A percentile compares a stretch with the other conserved stretches of the same genome.
Evolutionary conservation across 1,139 yeast genomes (phyloP).

Genomic region (Geotrichum histeridarum): DNA sequence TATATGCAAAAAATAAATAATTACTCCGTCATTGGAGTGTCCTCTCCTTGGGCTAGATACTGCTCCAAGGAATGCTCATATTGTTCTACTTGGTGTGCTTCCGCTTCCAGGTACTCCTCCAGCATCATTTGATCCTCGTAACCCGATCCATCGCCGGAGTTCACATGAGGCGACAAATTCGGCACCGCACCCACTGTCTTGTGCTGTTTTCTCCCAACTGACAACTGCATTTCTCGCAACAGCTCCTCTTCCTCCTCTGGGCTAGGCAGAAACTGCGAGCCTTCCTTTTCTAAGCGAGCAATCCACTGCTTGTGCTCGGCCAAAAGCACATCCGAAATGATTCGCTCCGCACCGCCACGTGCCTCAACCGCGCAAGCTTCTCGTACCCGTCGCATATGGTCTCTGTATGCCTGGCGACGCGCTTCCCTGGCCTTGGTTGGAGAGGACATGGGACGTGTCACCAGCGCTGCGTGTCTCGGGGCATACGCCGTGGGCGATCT

Average conservation of each 20-base stretch:
- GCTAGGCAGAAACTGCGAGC: neutral
- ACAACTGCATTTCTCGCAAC: neutral
- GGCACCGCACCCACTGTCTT: neutral
- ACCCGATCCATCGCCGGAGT: neutral
- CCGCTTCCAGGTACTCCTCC: conserved; percentile 9
- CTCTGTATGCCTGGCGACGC: conserved; percentile 13
- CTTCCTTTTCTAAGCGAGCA: conserved; percentile 2
- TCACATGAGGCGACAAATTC: neutral
- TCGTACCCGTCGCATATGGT: conserved; percentile 7
- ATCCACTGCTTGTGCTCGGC: conserved; percentile 14
- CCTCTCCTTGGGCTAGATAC: conserved; percentile 1
- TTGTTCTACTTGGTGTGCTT: neutral
- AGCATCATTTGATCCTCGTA: neutral
- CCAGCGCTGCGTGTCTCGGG: conserved; percentile 3
- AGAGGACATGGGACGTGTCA: conserved; percentile 12
- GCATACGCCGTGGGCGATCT: conserved; percentile 5
- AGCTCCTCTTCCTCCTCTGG: conserved; percentile 11
- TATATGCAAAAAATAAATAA: neutral
- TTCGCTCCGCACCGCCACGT: conserved; percentile 13
- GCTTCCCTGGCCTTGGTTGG: conserved; percentile 9
- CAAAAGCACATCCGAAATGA: conserved; percentile 1
- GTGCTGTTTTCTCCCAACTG: neutral
- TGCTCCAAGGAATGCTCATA: neutral
- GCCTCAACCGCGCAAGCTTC: conserved; percentile 7
- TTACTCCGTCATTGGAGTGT: conserved; percentile 1